Evolutionary conservation across 1,139 yeast genomes (phyloP).

Genomic region (Sugiyamaella sp.): DNA sequence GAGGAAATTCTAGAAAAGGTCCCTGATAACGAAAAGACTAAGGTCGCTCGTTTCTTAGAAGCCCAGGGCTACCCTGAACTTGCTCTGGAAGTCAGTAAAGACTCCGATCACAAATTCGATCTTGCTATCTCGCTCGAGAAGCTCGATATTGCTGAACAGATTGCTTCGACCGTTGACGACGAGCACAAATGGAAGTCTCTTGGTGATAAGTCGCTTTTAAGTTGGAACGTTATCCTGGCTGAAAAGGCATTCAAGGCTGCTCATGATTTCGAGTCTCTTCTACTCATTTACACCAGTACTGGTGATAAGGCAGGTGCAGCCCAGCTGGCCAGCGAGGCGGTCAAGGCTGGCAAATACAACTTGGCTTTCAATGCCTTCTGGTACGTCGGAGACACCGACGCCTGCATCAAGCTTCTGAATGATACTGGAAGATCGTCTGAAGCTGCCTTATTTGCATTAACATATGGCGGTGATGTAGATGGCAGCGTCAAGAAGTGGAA

Average conservation of each 20-base stretch:
- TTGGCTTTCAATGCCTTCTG: conserved; percentile 92
- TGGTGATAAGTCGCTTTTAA: conserved; percentile 81
- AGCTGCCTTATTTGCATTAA: conserved; percentile 78
- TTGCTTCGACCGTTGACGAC: conserved; percentile 54
- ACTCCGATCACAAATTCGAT: conserved; percentile 83
- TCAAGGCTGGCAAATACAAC: conserved; percentile 74
- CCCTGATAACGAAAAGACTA: conserved; percentile 69
- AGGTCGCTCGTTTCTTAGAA: conserved; percentile 90
- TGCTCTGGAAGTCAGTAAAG: conserved; percentile 81
- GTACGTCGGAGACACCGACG: conserved; percentile 72
- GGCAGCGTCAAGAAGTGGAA: conserved; percentile 69
- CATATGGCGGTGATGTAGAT: conserved; percentile 63
- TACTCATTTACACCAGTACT: conserved; percentile 80
- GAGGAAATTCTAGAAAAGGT: conserved; percentile 65
- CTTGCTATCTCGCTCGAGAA: conserved; percentile 71
- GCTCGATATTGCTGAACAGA: conserved; percentile 69
- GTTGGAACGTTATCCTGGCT: conserved; percentile 83
- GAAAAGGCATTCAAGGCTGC: conserved; percentile 80
- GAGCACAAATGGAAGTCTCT: conserved; percentile 87
- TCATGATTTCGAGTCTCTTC: conserved; percentile 77
- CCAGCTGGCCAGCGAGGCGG: conserved; percentile 62
- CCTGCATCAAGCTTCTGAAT: conserved; percentile 67
- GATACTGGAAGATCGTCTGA: conserved; percentile 77
- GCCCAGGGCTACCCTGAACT: conserved; percentile 85
- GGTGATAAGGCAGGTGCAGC: conserved; percentile 65